A percentile compares a stretch with the other conserved stretches of the same genome.
phyloP scores from a whole-genome alignment of 331 rosid genomes.

The Quercus phellos region DNA sequence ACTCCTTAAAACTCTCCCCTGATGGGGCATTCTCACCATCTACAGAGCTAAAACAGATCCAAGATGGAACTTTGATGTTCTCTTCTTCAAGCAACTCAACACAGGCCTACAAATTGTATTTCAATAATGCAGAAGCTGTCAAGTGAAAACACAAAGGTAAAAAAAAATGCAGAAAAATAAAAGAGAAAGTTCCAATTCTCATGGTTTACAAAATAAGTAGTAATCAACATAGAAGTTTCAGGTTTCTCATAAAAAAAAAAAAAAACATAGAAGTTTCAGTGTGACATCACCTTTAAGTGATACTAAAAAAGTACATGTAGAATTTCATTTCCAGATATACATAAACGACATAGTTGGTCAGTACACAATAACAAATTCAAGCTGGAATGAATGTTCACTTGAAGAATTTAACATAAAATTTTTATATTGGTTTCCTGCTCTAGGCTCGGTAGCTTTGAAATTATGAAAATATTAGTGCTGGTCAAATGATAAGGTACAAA shows the following conservation, averaged over 20 bases:
- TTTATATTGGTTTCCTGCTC: not conserved
- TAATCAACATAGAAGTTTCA: not conserved
- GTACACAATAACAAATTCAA: not conserved
- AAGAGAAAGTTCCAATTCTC: not conserved
- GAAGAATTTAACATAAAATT: not conserved
- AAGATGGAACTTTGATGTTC: slow-evolving; percentile 58
- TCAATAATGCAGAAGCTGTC: not conserved
- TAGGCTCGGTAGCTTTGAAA: not conserved
- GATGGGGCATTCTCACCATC: slow-evolving; percentile 87
- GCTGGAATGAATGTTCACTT: not conserved
- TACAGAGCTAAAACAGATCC: slow-evolving; percentile 82
- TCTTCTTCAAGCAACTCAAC: slow-evolving; percentile 83
- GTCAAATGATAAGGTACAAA: too few species aligned
- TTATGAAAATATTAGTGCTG: not conserved
- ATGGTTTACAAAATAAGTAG: not conserved
- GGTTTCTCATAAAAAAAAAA: too few species aligned
- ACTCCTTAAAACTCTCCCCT: slow-evolving; percentile 74
- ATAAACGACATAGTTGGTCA: too few species aligned
- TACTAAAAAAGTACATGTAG: not conserved
- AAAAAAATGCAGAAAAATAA: not conserved
- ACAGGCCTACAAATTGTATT: slow-evolving; percentile 47
- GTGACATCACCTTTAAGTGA: not conserved
- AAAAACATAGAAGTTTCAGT: not conserved
- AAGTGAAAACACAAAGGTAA: not conserved
- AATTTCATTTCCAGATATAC: not conserved